These are phyloP conservation scores for Mycena alexandri DNA, from an alignment of 768 basidiomycete genomes.

Conservation along the genomic window DNA sequence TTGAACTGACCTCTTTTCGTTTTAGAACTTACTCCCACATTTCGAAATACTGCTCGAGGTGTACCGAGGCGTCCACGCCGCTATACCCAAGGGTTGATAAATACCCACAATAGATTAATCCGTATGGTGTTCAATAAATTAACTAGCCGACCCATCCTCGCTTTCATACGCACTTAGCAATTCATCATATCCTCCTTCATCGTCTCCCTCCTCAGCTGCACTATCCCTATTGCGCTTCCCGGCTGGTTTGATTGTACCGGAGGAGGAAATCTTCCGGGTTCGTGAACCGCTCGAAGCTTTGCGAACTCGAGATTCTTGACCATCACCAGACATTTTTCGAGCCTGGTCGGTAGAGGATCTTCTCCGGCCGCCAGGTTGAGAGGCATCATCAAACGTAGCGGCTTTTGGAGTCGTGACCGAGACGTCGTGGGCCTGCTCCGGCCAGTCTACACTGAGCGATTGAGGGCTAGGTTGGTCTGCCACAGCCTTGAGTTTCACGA, in stretches of 20 bases:
- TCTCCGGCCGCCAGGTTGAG: constrained; percentile 42
- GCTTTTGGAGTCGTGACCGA: constrained; percentile 69
- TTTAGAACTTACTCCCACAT: constrained; percentile 75
- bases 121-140: constrained; percentile 35
- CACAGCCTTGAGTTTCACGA: constrained; percentile 35
- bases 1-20: neutral
- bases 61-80: constrained; percentile 70
- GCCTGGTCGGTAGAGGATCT: constrained; percentile 47
- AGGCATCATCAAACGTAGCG: constrained; percentile 57
- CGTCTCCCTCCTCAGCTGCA: constrained; percentile 82
- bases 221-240: constrained; percentile 64
- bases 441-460: constrained; percentile 66
- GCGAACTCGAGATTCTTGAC: constrained; percentile 49
- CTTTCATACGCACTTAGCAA: constrained; percentile 87
- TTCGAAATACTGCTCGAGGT: constrained; percentile 71
- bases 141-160: constrained; percentile 58
- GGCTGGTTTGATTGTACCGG: constrained; percentile 53
- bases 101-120: constrained; percentile 25
- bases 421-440: constrained; percentile 61
- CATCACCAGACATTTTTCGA: constrained; percentile 58
- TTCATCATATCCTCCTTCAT: constrained; percentile 80
- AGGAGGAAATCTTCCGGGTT: constrained; percentile 63
- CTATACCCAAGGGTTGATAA: constrained; percentile 35
- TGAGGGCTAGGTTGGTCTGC: constrained; percentile 59
- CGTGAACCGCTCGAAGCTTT: constrained; percentile 61